Percentiles rank a stretch among this genome's conserved stretches.
These are phyloP conservation scores for Trichomonas tenax DNA, from an alignment of 208 protist species.

Conservation along the genomic window DNA sequence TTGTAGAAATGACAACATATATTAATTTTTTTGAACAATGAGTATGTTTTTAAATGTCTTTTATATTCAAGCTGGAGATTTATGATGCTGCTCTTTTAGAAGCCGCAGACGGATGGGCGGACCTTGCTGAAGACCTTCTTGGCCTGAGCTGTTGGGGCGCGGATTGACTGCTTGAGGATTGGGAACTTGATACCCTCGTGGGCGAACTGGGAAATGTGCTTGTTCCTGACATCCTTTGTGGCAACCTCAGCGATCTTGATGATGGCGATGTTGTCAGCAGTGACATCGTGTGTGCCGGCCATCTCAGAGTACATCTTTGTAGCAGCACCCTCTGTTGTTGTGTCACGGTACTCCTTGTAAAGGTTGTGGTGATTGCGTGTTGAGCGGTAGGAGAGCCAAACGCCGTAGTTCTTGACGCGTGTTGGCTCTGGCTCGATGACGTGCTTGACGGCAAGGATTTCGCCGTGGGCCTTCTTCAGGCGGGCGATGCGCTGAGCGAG, in stretches of 20 bases:
- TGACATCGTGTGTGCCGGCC: slow-evolving; percentile 79
- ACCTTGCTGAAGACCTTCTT: neutral
- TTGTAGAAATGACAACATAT: no score
- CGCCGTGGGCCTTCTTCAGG: slow-evolving; percentile 12
- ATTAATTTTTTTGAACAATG: no score
- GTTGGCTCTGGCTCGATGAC: slow-evolving; percentile 76
- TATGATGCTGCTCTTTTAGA: neutral
- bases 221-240: slow-evolving; percentile 57
- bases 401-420: slow-evolving; percentile 89
- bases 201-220: slow-evolving; percentile 64
- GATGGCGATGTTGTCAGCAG: slow-evolving; percentile 80
- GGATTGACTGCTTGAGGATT: neutral
- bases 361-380: slow-evolving; percentile 93
- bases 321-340: slow-evolving; percentile 33
- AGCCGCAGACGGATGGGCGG: neutral
- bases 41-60: no score
- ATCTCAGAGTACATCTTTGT: slow-evolving; percentile 60
- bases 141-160: neutral
- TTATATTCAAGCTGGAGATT: no score
- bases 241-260: slow-evolving; percentile 69
- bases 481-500: neutral
- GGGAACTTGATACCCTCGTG: neutral
- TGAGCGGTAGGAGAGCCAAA: slow-evolving; percentile 94
- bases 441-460: slow-evolving; percentile 29
- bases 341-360: slow-evolving; percentile 97